Base-by-base conservation (phyloP, 2,329 filamentous ascomycete genomes). In the Cladosporium sp. region DNA sequence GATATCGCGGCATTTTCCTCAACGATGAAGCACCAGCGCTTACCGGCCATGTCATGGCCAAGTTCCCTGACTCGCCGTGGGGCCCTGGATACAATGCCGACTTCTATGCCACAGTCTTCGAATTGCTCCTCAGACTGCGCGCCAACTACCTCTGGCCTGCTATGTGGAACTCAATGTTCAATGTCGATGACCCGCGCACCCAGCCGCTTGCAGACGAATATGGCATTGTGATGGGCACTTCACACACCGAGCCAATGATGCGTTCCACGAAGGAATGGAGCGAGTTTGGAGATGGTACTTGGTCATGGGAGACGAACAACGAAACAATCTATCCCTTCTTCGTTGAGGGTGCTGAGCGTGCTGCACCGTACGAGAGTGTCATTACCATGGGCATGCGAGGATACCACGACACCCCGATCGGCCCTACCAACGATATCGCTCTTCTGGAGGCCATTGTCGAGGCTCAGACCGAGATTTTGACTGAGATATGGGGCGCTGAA, bases 111-210 rank as follows among this genome's bases (percentile, higher is more conserved):
- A 77, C 79, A 17, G 80, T 89, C 17, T 88, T 87, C 55, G 86
- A 89, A 68, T 72, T 89, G 1, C 69, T 89, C 1, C 77, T 89
- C 5, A 77, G 86, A 6, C 73, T 86, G 22, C 77, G 81, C 32
- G 85, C 85, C 13, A 89, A 89, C 65, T 89, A 88, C 60, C 71
- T 89, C 43, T 89, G 86, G 86, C 86, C 86, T 0, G 79, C 84
- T 1, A 74, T 81, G 63, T 89, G 85, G 86, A 79, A 77, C 5
- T 79, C 77, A 56, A 87, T 88, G 76, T 86, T 89, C 61, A 81
- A 83, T 61, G 78, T 87, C 1, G 86, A 89, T 54, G 86, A 89
- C 61, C 73, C 79, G 2, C 73, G 76, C 24, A 89, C 83, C 58
- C 83, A 87, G 61, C 80, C 82, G 0, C 74, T 87, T 4, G 83